These are phyloP conservation scores for Paragyromitra xinjiangensis DNA, from an alignment of 495 filamentous ascomycete species.

Conservation along the genomic window DNA sequence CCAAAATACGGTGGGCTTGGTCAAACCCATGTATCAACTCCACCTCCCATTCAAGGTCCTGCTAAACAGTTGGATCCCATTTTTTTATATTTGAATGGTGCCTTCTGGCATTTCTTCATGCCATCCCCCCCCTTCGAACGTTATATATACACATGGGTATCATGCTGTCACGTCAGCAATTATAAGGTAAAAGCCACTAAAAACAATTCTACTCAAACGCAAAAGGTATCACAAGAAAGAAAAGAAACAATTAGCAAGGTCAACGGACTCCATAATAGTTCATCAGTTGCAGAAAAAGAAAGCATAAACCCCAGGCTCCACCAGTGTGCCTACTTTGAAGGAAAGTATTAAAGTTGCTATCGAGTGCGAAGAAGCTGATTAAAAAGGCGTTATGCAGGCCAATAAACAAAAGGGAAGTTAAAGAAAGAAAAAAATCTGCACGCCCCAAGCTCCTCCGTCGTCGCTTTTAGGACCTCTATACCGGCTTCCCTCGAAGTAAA, in stretches of 20 bases:
- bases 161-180: constrained; percentile 28
- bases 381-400: constrained; percentile 25
- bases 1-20: background rate
- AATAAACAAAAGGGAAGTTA: constrained; percentile 30
- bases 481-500: no score
- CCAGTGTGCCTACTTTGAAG: constrained; percentile 11
- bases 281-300: constrained; percentile 16
- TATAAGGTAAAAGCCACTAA: constrained; percentile 25
- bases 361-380: constrained; percentile 26
- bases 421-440: constrained; percentile 14
- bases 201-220: constrained; percentile 39
- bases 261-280: constrained; percentile 32
- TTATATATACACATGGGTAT: constrained; percentile 48
- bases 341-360: constrained; percentile 36
- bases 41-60: background rate
- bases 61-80: background rate
- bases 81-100: constrained; percentile 4
- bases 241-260: constrained; percentile 13
- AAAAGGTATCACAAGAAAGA: constrained; percentile 3
- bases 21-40: background rate
- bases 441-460: background rate
- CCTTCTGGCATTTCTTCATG: constrained; percentile 16
- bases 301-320: constrained; percentile 35
- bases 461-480: background rate
- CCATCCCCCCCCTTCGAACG: constrained; percentile 2